phyloP scores from a whole-genome alignment of 371 early-diverging fungal genomes.

The Mucor piriformis region DNA sequence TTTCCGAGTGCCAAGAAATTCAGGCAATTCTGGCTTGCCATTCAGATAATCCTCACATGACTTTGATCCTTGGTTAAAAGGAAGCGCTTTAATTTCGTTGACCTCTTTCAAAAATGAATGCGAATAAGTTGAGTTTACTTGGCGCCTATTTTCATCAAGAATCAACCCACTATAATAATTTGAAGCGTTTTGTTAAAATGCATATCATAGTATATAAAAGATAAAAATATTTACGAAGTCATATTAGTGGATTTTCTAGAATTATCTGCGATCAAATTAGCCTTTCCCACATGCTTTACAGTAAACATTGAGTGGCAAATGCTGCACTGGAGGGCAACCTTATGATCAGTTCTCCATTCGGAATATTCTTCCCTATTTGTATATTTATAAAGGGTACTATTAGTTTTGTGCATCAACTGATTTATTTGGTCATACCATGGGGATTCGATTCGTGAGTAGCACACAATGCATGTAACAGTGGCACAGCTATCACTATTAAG shows the following conservation, averaged over 20 bases:
- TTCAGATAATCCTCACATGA: background rate
- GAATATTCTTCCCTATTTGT: conserved; percentile 8
- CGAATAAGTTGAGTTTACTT: background rate
- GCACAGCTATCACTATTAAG: background rate
- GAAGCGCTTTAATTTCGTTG: background rate
- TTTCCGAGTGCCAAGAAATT: too few relatives aligned
- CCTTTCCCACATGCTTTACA: conserved; percentile 13
- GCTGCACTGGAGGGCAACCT: conserved; percentile 9
- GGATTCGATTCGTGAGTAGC: background rate
- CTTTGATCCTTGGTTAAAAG: conserved; percentile 1
- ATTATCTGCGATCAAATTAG: conserved; percentile 4
- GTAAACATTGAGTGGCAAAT: conserved; percentile 5
- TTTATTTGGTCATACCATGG: background rate
- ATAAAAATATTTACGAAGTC: background rate
- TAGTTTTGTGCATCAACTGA: background rate
- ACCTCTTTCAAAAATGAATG: background rate
- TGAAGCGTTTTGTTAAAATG: too few relatives aligned
- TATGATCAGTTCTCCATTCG: conserved; percentile 15
- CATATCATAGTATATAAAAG: background rate
- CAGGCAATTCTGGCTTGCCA: too few relatives aligned
- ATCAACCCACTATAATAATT: background rate
- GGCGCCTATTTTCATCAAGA: background rate
- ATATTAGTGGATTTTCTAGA: background rate
- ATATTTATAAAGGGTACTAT: background rate
- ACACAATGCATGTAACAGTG: conserved; percentile 2